These are phyloP conservation scores for Globisporangium camurandrum DNA, from an alignment of 352 stramenopile species.

Conservation along the genomic window DNA sequence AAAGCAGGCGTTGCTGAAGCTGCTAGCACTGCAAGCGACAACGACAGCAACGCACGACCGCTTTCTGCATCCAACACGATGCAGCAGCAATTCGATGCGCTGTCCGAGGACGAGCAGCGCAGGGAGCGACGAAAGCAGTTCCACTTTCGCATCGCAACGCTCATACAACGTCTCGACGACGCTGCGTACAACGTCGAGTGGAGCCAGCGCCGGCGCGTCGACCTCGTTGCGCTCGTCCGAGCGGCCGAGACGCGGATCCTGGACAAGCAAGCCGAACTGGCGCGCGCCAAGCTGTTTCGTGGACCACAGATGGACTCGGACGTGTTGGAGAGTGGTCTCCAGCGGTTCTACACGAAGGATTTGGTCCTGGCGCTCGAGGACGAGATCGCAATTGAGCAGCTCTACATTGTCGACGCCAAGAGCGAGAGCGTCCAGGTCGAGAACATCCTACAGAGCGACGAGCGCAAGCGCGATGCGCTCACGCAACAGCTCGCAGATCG, in stretches of 20 bases:
- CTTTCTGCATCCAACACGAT: constrained; percentile 1
- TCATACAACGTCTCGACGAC: constrained; percentile 43
- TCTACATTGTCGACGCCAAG: constrained; percentile 81
- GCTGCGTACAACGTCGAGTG: constrained; percentile 74
- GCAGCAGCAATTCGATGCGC: constrained; percentile 30
- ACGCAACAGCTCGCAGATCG: constrained; percentile 30
- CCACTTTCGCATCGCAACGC: constrained; percentile 62
- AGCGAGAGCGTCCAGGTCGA: constrained; percentile 61
- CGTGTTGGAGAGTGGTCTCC: constrained; percentile 57
- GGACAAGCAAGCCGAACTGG: constrained; percentile 75
- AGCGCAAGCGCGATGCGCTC: constrained; percentile 27
- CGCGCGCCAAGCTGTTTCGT: constrained; percentile 57
- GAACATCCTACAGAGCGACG: constrained; percentile 60
- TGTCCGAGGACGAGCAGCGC: constrained; percentile 43
- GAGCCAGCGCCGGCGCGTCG: constrained; percentile 57
- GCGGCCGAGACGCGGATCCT: constrained; percentile 55
- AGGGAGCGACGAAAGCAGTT: constrained; percentile 58
- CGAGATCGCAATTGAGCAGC: constrained; percentile 77
- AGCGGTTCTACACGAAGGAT: constrained; percentile 75
- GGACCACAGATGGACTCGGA: constrained; percentile 76
- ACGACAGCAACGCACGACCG: too few species aligned
- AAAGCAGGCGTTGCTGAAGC: background rate
- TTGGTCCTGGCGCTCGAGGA: constrained; percentile 65
- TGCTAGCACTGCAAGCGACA: constrained; percentile 2
- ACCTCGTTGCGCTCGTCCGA: constrained; percentile 66